Evolutionary conservation across 1,284 basidiomycete species (phyloP), one percentile per base, ranked within the genome.

Genomic region (Cutaneotrichosporon cyanovorans): DNA sequence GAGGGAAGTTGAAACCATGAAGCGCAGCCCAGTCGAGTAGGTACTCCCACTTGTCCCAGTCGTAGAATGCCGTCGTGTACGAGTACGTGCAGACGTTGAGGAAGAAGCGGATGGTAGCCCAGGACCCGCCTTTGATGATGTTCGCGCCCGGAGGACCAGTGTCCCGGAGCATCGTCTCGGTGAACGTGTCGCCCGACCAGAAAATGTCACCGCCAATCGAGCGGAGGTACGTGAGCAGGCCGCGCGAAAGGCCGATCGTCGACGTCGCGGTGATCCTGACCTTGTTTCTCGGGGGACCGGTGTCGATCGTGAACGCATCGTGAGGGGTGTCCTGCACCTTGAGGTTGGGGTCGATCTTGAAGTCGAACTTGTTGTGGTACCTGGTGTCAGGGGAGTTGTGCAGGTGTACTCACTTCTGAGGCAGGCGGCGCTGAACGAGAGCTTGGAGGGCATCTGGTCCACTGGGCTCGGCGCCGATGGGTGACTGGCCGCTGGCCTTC

Each of bases 21-120:
- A 75, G 65, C 0, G 72, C 69, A 43, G 75, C 67, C 75, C 75
- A 76, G 55, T 76, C 75, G 2, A 75, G 58, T 32, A 76, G 69
- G n/a, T 73, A 59, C 19, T 65, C 66, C 74, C 74, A 76, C 48
- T 75, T 66, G 2, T 71, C 55, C 36, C 73, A 76, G 37, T 62
- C 44, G 65, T 74, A 76, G 49, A 74, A 76, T 1, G 69, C 68
- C 8, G 70, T 59, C 1, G 74, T 73, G 56, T 76, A 76, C 48
- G 63, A 63, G 51, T 75, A 75, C 2, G 75, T 75, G 47, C 74
- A 74, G 6, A 73, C 75, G 53, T 76, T 76, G 25, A 53, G 30
- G 16, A 53, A 40, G 43, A 50, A 43, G 14, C 51, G 42, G 62
- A 74, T 70, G 43, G 72, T 15, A 6, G 47, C 51, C 51, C 51